Base-by-base conservation (phyloP, 1,284 basidiomycete genomes). In the Cerrena zonata region DNA sequence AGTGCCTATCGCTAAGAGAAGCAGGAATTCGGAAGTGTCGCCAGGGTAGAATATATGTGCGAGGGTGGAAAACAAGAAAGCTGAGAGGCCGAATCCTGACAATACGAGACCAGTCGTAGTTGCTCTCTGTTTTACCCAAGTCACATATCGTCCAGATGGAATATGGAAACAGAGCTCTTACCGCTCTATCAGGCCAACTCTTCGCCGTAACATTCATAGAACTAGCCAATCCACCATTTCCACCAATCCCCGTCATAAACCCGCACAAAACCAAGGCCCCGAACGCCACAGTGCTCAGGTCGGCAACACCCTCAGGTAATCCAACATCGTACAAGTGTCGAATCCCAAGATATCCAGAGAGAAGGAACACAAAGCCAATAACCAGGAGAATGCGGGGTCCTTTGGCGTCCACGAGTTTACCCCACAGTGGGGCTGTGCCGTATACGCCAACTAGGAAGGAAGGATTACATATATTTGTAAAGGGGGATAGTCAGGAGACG, bases 21-120 rank as follows among this genome's bases (percentile, higher is more conserved):
- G 69, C 2, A 92, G 68, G 50, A 91, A 82, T 3, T 78, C 77
- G 2, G 79, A 81, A 0, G 85, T 88, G 57, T 89, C 75, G 0
- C 86, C 89, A 0, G 84, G 80, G 56, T 81, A 91, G 24, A 84
- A 58, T 0, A 73, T 56, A 50, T 88, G 82, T 0, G 85, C 80
- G 18, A 89, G 63, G 0, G 79, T 75, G 21, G 84, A 84, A 68
- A 91, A 92, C 52, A 86, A 71, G 68, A 91, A 91, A 0, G 89
- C 90, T 5, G 86, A 89, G 4, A 92, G 74, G 0, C 90, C 90
- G 53, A 90, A 91, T n/a, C 87, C 90, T 0, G 87, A 87, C 15
- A 90, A 69, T 19, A 91, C 88, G 13, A 88, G 63, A 2, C 84
- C 84, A 1, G 85, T 88, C 1, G 84, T 79, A 0, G 83, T 80